Percentiles rank a stretch among this genome's conserved stretches.
These are phyloP conservation scores for Euphorbia tirucalli DNA, from an alignment of 345 rosid genomes.

Conservation along the genomic window DNA sequence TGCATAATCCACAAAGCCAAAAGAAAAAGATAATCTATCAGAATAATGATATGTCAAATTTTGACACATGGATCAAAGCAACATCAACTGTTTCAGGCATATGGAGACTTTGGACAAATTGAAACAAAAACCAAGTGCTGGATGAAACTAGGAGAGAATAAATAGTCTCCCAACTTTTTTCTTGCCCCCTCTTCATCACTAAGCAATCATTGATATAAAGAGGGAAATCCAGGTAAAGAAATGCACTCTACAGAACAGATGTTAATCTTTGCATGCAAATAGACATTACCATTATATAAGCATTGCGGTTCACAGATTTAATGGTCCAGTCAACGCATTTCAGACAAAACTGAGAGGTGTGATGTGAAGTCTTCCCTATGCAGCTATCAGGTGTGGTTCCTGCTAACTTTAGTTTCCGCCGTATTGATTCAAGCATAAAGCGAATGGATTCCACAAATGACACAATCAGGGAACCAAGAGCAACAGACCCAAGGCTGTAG, in stretches of 20 bases:
- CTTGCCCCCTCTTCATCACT: not conserved
- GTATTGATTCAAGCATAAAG: conserved; percentile 83
- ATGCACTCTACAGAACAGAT: not conserved
- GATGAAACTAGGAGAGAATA: not conserved
- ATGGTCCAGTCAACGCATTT: conserved; percentile 73
- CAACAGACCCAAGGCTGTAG: conserved; percentile 90
- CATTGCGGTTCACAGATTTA: conserved; percentile 87
- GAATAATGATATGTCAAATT: too few species aligned
- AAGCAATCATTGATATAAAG: not conserved
- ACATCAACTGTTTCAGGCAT: not conserved
- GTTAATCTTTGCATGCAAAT: too few species aligned
- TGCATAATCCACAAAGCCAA: conserved; percentile 29
- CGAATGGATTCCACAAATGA: conserved; percentile 90
- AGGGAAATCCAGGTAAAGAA: not conserved
- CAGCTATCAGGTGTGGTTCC: conserved; percentile 56
- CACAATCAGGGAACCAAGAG: conserved; percentile 84
- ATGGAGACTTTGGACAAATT: too few species aligned
- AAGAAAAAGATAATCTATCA: not conserved
- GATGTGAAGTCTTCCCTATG: conserved; percentile 50
- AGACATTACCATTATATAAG: conserved; percentile 91
- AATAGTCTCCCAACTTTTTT: not conserved
- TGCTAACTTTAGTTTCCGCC: conserved; percentile 65
- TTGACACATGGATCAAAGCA: not conserved
- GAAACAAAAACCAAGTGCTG: too few species aligned
- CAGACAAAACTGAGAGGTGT: conserved; percentile 59